Conservation (phyloP, 257 asterid genomes). For the Gentiana straminea region DNA sequence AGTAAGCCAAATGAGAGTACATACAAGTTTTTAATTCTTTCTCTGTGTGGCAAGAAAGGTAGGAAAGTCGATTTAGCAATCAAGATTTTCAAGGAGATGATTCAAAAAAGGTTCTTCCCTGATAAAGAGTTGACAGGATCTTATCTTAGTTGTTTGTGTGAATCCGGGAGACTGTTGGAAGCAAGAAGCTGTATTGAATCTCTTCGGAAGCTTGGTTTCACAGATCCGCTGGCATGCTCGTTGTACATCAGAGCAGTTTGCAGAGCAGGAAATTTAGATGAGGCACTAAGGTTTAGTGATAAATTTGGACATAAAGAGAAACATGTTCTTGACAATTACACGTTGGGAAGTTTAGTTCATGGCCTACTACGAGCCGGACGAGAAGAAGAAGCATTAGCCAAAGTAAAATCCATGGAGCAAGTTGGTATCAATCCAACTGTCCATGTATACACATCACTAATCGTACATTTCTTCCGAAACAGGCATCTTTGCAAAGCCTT, state of each 20-base stretch:
- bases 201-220: slow-evolving; percentile 41
- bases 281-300: slow-evolving; percentile 41
- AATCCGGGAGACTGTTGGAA: slow-evolving; percentile 42
- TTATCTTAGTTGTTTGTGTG: slow-evolving; percentile 58
- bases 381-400: slow-evolving; percentile 50
- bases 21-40: slow-evolving; percentile 40
- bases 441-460: slow-evolving; percentile 65
- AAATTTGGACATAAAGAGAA: slow-evolving; percentile 39
- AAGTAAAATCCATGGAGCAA: slow-evolving; percentile 54
- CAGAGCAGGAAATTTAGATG: slow-evolving; percentile 63
- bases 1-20: slow-evolving; percentile 49
- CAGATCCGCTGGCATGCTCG: slow-evolving; percentile 50
- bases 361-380: slow-evolving; percentile 43
- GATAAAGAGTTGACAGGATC: slow-evolving; percentile 58
- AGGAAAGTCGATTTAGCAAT: slow-evolving; percentile 66
- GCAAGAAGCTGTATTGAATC: slow-evolving; percentile 51
- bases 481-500: slow-evolving; percentile 38
- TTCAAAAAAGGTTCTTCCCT: slow-evolving; percentile 33
- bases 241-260: slow-evolving; percentile 62
- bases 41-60: slow-evolving; percentile 68
- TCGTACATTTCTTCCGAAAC: slow-evolving; percentile 49
- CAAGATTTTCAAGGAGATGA: slow-evolving; percentile 49
- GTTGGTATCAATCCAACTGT: slow-evolving; percentile 45
- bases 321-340: slow-evolving; percentile 37
- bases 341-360: slow-evolving; percentile 72